Percentiles rank a stretch among this genome's conserved stretches.
These are phyloP conservation scores for Exophiala alcalophila DNA, from an alignment of 2,329 filamentous ascomycete genomes.

Conservation along the genomic window DNA sequence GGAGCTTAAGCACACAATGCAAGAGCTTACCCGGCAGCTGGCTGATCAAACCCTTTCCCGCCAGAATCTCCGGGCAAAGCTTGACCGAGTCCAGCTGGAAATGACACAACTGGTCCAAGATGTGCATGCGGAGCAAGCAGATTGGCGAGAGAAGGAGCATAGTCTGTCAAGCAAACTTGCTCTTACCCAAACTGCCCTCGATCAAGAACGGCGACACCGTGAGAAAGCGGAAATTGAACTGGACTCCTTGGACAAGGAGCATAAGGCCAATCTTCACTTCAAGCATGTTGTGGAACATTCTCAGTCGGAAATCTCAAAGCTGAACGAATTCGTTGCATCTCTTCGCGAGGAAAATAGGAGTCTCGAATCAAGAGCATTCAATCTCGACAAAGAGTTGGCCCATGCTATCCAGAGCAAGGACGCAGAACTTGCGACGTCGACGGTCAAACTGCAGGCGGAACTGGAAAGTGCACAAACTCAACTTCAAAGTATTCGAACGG, in stretches of 20 bases:
- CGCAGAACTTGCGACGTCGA: conserved; percentile 76
- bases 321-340: conserved; percentile 55
- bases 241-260: conserved; percentile 62
- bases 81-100: conserved; percentile 81
- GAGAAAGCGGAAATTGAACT: conserved; percentile 61
- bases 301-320: conserved; percentile 59
- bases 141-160: conserved; percentile 67
- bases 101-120: conserved; percentile 77
- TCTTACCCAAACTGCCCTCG: conserved; percentile 55
- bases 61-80: conserved; percentile 78
- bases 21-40: conserved; percentile 65
- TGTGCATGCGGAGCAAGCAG: conserved; percentile 76
- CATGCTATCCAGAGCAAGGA: conserved; percentile 77
- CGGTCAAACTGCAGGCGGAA: conserved; percentile 74
- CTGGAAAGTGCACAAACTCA: conserved; percentile 81
- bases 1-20: conserved; percentile 51
- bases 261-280: conserved; percentile 73
- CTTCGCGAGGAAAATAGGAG: conserved; percentile 60
- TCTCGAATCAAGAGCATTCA: conserved; percentile 65
- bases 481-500: conserved; percentile 70
- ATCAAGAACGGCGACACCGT: conserved; percentile 66
- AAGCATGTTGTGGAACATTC: conserved; percentile 72
- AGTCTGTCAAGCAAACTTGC: conserved; percentile 55
- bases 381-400: conserved; percentile 76
- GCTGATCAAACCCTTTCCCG: conserved; percentile 82